phyloP scores from a whole-genome alignment of 108 stramenopile species.

The Mediolabrus comicus region DNA sequence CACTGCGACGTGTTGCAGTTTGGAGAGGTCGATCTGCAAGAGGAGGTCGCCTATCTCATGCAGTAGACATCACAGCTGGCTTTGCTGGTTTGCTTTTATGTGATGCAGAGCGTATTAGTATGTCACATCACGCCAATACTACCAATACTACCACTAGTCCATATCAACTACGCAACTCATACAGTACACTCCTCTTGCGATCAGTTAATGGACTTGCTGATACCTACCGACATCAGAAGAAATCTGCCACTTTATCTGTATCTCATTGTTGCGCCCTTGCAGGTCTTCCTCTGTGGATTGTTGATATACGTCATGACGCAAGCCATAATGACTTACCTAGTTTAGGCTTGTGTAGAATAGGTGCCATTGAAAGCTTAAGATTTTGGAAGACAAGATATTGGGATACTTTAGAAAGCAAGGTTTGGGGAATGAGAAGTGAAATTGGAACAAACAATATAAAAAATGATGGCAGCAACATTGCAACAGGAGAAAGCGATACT shows the following conservation, averaged over 20 bases:
- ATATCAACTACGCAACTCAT: conserved; percentile 64
- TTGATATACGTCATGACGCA: conserved; percentile 81
- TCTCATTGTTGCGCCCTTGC: conserved; percentile 61
- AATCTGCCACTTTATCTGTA: conserved; percentile 43
- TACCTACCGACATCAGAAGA: conserved; percentile 58
- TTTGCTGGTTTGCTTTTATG: conserved; percentile 62
- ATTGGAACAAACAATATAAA: conserved; percentile 23
- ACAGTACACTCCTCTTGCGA: conserved; percentile 71
- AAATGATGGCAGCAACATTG: conserved; percentile 6
- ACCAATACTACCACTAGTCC: not conserved
- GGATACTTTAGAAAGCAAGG: conserved; percentile 35
- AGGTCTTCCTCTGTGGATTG: conserved; percentile 82
- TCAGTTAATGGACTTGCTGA: conserved; percentile 87
- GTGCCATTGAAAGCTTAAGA: conserved; percentile 61
- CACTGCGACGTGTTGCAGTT: conserved; percentile 58
- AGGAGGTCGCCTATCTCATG: conserved; percentile 62
- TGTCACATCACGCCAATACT: not conserved
- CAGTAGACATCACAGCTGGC: conserved; percentile 66
- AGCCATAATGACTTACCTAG: conserved; percentile 78
- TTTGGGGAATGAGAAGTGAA: conserved; percentile 25
- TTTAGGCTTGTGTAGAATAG: conserved; percentile 60
- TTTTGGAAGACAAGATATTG: conserved; percentile 70
- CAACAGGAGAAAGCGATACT: not conserved
- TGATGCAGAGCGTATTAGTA: conserved; percentile 39
- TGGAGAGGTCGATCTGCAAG: conserved; percentile 58